These are phyloP conservation scores for Nitzschia sp. DNA, from an alignment of 108 stramenopile species.

Conservation along the genomic window DNA sequence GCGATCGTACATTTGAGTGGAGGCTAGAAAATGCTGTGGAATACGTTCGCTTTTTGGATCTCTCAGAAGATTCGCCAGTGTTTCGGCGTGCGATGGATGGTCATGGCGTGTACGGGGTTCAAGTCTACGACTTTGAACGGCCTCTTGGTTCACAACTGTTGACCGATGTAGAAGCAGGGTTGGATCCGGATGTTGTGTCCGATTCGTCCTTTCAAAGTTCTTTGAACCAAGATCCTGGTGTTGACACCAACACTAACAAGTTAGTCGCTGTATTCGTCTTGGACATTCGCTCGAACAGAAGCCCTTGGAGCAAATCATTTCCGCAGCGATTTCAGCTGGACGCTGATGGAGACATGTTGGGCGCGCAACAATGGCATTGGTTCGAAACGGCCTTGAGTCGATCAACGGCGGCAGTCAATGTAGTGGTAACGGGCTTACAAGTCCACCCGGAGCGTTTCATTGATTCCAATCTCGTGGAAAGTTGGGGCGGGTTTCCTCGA, in stretches of 20 bases:
- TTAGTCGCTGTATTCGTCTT: slow-evolving; percentile 75
- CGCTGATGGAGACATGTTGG: slow-evolving; percentile 71
- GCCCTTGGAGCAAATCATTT: slow-evolving; percentile 64
- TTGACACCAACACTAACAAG: neutral
- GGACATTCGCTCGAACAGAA: slow-evolving; percentile 73
- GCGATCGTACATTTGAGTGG: slow-evolving; percentile 60
- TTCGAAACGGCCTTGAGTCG: slow-evolving; percentile 65
- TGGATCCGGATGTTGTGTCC: slow-evolving; percentile 70
- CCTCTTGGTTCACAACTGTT: slow-evolving; percentile 21
- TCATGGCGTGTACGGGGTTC: slow-evolving; percentile 78
- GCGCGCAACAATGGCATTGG: slow-evolving; percentile 86
- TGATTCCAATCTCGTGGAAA: slow-evolving; percentile 64
- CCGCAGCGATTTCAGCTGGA: slow-evolving; percentile 7
- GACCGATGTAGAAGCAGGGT: slow-evolving; percentile 64
- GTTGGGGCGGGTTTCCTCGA: slow-evolving; percentile 70
- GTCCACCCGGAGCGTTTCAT: slow-evolving; percentile 66
- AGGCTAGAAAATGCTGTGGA: slow-evolving; percentile 48
- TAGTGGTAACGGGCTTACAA: slow-evolving; percentile 78
- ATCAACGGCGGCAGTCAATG: slow-evolving; percentile 72
- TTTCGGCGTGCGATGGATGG: slow-evolving; percentile 51
- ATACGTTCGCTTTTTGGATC: slow-evolving; percentile 67
- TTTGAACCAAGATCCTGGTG: neutral
- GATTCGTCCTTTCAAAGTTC: neutral
- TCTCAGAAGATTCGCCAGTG: slow-evolving; percentile 45
- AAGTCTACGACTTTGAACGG: slow-evolving; percentile 75